phyloP scores from a whole-genome alignment of 2,329 filamentous ascomycete genomes.

The Ceratocystis albifundus region DNA sequence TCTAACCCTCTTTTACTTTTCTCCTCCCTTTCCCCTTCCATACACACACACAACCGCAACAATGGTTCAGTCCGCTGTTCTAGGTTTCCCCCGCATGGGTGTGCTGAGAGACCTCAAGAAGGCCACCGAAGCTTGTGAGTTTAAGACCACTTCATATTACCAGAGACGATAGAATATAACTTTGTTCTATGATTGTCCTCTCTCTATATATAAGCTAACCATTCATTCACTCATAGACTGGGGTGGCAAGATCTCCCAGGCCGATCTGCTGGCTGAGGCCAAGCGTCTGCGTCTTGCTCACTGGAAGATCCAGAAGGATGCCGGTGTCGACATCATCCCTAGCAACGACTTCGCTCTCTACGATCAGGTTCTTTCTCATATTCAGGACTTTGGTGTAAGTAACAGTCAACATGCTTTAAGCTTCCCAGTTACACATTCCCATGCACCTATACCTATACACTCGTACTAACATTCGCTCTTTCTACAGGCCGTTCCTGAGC shows the following conservation, averaged over 20 bases:
- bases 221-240: constrained; percentile 42
- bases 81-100: constrained; percentile 99
- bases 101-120: constrained; percentile 99
- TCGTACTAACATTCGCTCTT: constrained; percentile 19
- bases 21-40: neutral
- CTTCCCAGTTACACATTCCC: constrained; percentile 7
- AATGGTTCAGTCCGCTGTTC: constrained; percentile 62
- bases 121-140: constrained; percentile 83
- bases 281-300: constrained; percentile 93
- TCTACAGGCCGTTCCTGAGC: constrained; percentile 69
- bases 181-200: constrained; percentile 3
- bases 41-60: constrained; percentile 31
- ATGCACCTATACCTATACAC: neutral
- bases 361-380: constrained; percentile 94
- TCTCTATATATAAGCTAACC: constrained; percentile 24
- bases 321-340: constrained; percentile 92
- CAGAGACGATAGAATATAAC: neutral
- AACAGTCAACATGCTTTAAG: neutral
- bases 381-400: constrained; percentile 90
- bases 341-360: constrained; percentile 99
- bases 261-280: constrained; percentile 83
- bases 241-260: constrained; percentile 85
- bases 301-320: constrained; percentile 99
- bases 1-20: neutral
- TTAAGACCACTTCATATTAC: constrained; percentile 4